Evolutionary conservation across 2,329 filamentous ascomycete species (phyloP).

Genomic region (Hymenoscyphus occultus): DNA sequence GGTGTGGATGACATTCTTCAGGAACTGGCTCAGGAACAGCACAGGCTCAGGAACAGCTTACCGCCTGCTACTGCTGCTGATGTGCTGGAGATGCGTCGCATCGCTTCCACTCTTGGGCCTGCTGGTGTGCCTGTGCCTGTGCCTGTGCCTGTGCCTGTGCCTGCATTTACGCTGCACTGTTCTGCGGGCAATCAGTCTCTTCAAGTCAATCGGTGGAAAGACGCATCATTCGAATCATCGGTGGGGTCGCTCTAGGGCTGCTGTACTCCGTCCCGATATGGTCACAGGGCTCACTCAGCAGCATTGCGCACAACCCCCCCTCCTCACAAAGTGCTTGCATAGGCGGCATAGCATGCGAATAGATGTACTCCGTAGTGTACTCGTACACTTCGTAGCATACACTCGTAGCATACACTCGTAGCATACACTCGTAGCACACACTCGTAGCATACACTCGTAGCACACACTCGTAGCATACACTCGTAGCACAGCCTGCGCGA

Average conservation of each 20-base stretch:
- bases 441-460: no score
- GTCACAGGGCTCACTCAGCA: neutral
- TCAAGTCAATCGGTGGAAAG: neutral
- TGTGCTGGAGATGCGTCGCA: constrained; percentile 1
- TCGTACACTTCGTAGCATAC: no score
- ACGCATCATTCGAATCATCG: neutral
- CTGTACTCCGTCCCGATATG: no score
- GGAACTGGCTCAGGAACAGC: neutral
- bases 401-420: no score
- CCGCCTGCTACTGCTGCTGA: neutral
- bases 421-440: neutral
- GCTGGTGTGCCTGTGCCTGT: neutral
- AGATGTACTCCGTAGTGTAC: no score
- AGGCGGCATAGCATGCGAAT: no score
- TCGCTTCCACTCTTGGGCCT: neutral
- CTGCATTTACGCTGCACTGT: neutral
- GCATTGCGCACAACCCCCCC: neutral
- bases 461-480: neutral
- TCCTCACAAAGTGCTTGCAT: neutral
- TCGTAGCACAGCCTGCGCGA: neutral
- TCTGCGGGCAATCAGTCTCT: neutral
- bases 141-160: neutral
- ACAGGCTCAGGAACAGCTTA: neutral
- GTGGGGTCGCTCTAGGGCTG: no score
- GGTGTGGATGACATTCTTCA: neutral